Conservation (phyloP, 2,329 filamentous ascomycete species). For the Sphaceloma murrayae region DNA sequence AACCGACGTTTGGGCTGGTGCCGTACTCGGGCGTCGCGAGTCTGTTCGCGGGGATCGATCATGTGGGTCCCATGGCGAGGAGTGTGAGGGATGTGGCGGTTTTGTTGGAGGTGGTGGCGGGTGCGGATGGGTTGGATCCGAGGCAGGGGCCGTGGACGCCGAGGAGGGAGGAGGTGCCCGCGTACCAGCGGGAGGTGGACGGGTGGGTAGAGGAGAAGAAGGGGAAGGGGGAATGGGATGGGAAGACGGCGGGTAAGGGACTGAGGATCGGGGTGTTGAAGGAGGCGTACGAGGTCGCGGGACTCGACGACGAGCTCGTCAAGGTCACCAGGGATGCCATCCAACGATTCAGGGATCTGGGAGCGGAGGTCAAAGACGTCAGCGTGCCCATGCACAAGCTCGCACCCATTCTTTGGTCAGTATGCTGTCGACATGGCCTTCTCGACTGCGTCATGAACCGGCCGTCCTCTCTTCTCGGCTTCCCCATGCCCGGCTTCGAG, state of each 20-base stretch:
- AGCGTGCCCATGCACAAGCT: constrained; percentile 40
- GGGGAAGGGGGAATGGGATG: constrained; percentile 25
- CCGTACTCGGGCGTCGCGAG: constrained; percentile 38
- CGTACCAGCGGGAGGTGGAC: constrained; percentile 28
- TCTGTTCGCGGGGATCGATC: constrained; percentile 37
- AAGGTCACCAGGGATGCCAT: constrained; percentile 32
- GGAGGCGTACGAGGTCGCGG: constrained; percentile 35
- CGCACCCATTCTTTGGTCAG: constrained; percentile 42
- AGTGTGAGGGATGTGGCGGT: constrained; percentile 35
- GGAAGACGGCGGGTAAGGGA: constrained; percentile 29
- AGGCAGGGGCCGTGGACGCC: constrained; percentile 36
- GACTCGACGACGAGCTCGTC: constrained; percentile 33
- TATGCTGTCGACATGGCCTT: constrained; percentile 28
- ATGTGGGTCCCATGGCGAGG: constrained; percentile 37
- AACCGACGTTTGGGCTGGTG: constrained; percentile 35
- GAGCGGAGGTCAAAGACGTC: constrained; percentile 38
- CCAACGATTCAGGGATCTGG: constrained; percentile 32
- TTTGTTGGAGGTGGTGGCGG: constrained; percentile 35
- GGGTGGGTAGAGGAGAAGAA: constrained; percentile 25
- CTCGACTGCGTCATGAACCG: constrained; percentile 25
- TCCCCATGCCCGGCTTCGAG: constrained; percentile 28
- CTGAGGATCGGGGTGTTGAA: constrained; percentile 40
- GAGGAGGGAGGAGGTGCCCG: constrained; percentile 28
- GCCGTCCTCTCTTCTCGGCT: constrained; percentile 25
- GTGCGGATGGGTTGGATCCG: constrained; percentile 39